Evolutionary conservation across 768 basidiomycete genomes (phyloP), one percentile per base, ranked within the genome.

Genomic region (Macrolepiota fuliginosa): DNA sequence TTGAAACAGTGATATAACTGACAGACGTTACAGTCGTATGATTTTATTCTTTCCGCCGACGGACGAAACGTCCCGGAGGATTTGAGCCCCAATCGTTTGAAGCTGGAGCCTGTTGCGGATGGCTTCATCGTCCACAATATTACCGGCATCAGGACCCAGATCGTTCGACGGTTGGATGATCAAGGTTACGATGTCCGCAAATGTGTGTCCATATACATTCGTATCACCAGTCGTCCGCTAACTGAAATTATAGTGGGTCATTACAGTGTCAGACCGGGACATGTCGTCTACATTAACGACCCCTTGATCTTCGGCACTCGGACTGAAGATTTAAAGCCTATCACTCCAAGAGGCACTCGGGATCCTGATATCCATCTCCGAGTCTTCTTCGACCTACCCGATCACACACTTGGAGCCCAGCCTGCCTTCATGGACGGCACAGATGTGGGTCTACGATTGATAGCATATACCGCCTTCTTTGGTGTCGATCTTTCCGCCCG

Each of bases 101-200:
- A 95, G 70, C 72, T 96, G 11, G 78, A 77, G 13, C 72, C 81
- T 29, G 80, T 87, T 27, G 65, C 78, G 3, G 84, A 88, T 69
- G 95, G 95, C 1, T 92, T 85, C 68, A 74, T 94, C 49, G 73
- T 96, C 32, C 81, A 88, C 55, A 89, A 94, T 68, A 78, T 94
- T 9, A 83, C 88, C 1, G 94, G 94, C 5, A 81, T 97, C 51
- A 83, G 91, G 39, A 82, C 87, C 1, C 87, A 87, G 63, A 87
- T 96, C 19, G 87, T 92, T 24, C 89, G 84, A 68, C 81, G 93
- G 27, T 71, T 94, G 56, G 94, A 96, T 66, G 88, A 89, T 12
- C 87, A 81, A 66, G 94, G 94, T 7, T 96, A 94, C 66, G 92
- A 96, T 66, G 81, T 98, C 56, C 82, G 89, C 36, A 92, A 86